Evolutionary conservation across 2,329 filamentous ascomycete genomes (phyloP).

Genomic region (Purpureocillium lavendulum): DNA sequence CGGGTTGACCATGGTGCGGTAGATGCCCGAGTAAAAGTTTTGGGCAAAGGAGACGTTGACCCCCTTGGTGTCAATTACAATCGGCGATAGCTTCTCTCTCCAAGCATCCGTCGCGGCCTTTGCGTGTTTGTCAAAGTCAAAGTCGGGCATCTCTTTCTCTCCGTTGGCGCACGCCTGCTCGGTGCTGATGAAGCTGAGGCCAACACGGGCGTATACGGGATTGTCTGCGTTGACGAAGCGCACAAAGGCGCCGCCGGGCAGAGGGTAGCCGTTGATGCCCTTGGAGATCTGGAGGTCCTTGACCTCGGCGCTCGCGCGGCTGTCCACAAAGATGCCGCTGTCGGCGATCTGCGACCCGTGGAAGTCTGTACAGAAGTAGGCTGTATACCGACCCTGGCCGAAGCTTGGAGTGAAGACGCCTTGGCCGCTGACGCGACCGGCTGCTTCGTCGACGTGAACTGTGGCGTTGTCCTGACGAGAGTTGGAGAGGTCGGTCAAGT

Average conservation of each 20-base stretch:
- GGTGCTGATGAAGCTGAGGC: constrained; percentile 60
- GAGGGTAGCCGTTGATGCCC: constrained; percentile 42
- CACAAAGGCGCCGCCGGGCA: constrained; percentile 56
- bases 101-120: constrained; percentile 47
- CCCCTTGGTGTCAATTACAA: constrained; percentile 43
- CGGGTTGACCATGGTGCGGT: constrained; percentile 63
- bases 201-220: constrained; percentile 56
- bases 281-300: constrained; percentile 39
- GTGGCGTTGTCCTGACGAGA: constrained; percentile 50
- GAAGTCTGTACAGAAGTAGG: constrained; percentile 64
- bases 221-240: constrained; percentile 44
- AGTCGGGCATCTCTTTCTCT: constrained; percentile 60
- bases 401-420: constrained; percentile 58
- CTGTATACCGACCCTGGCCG: constrained; percentile 48
- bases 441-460: constrained; percentile 43
- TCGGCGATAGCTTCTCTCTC: constrained; percentile 51
- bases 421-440: constrained; percentile 54
- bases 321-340: constrained; percentile 53
- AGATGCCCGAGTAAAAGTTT: constrained; percentile 66
- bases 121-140: constrained; percentile 50
- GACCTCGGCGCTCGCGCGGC: constrained; percentile 38
- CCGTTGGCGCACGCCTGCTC: constrained; percentile 60
- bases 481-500: constrained; percentile 55
- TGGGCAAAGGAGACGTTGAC: constrained; percentile 46
- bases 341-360: constrained; percentile 47